Percentiles rank a stretch among this genome's conserved stretches.
These are phyloP conservation scores for Colletotrichum graminicola DNA, from an alignment of 2,329 filamentous ascomycete species.

Conservation along the genomic window DNA sequence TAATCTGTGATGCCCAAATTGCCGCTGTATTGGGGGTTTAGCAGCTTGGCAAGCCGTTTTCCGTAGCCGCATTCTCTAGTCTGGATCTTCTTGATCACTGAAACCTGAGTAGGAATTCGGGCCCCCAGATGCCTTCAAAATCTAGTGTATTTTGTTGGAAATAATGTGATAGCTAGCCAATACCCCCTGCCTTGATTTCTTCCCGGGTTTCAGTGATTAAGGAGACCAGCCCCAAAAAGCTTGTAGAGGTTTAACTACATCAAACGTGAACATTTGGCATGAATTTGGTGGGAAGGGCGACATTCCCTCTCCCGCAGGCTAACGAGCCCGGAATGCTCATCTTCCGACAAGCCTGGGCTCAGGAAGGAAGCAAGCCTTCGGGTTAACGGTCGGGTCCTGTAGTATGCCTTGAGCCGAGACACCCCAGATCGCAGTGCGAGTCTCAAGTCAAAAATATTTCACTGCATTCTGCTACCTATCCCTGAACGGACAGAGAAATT, in stretches of 20 bases:
- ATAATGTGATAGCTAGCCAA: too few relatives aligned
- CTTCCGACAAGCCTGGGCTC: conserved; percentile 8
- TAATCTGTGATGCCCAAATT: conserved; percentile 45
- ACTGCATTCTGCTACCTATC: not conserved
- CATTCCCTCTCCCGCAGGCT: not conserved
- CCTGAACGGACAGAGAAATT: not conserved
- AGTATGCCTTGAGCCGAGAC: conserved; percentile 13
- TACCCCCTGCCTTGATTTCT: too few relatives aligned
- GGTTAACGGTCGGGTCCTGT: conserved; percentile 18
- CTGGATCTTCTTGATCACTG: not conserved
- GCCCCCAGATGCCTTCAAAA: too few relatives aligned
- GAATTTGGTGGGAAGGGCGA: too few relatives aligned
- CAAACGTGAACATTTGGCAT: not conserved
- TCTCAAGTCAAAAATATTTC: conserved; percentile 2
- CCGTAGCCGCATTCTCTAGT: not conserved
- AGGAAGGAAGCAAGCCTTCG: conserved; percentile 20
- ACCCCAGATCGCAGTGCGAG: conserved; percentile 7
- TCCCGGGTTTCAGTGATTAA: too few relatives aligned
- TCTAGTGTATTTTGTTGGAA: too few relatives aligned
- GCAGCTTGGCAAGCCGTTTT: not conserved
- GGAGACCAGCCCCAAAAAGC: not conserved
- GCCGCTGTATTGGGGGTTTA: not conserved
- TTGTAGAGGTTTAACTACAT: not conserved
- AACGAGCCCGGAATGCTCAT: conserved; percentile 15
- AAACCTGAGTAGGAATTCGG: too few relatives aligned